Evolutionary conservation across 1,284 basidiomycete species (phyloP).

Genomic region (Ceratobasidium theobromae): DNA sequence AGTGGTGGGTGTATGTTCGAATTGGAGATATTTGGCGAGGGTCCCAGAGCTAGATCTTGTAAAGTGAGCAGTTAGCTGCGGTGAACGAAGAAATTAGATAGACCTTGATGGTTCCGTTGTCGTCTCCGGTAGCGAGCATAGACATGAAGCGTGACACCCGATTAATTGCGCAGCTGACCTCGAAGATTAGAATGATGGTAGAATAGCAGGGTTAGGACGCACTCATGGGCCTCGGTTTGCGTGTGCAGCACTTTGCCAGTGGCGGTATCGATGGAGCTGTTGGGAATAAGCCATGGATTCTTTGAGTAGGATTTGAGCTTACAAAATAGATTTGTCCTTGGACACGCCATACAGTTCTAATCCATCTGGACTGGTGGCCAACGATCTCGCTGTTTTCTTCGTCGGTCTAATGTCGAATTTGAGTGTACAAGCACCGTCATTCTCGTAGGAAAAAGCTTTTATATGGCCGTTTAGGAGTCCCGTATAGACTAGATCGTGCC

Average conservation of each 20-base stretch:
- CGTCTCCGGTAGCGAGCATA: conserved; percentile 84
- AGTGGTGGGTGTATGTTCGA: conserved; percentile 81
- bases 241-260: conserved; percentile 66
- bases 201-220: conserved; percentile 45
- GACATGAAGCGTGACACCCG: conserved; percentile 71
- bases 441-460: conserved; percentile 56
- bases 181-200: conserved; percentile 37
- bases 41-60: conserved; percentile 72
- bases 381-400: conserved; percentile 73
- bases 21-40: conserved; percentile 65
- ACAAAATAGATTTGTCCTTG: conserved; percentile 83
- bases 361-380: conserved; percentile 67
- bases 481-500: conserved; percentile 65
- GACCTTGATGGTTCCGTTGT: conserved; percentile 91
- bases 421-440: conserved; percentile 57
- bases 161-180: conserved; percentile 75
- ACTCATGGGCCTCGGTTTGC: conserved; percentile 76
- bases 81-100: not conserved
- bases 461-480: conserved; percentile 54
- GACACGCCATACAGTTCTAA: conserved; percentile 71
- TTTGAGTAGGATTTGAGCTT: conserved; percentile 42
- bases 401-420: conserved; percentile 63
- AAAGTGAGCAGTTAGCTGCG: not conserved
- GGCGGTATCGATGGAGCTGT: conserved; percentile 66
- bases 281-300: not conserved